phyloP scores from a whole-genome alignment of 1,284 basidiomycete genomes.

The Cutaneotrichosporon mucoides region DNA sequence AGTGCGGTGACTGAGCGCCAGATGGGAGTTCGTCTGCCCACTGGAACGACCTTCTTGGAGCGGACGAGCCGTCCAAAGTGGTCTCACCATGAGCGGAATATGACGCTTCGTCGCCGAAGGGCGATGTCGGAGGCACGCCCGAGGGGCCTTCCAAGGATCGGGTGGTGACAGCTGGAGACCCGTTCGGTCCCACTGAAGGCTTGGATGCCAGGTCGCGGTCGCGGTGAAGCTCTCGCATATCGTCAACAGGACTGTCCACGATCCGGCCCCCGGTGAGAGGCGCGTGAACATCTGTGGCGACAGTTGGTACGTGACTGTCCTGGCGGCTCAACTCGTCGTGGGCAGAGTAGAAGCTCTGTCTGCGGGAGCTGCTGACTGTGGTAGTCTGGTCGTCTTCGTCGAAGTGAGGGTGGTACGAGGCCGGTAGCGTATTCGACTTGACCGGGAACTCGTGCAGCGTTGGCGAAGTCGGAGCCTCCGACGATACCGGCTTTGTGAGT shows the following conservation, averaged over 20 bases:
- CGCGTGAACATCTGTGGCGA: background rate
- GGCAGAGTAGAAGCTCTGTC: slow-evolving; percentile 21
- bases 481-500: slow-evolving; percentile 13
- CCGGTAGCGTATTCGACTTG: slow-evolving; percentile 8
- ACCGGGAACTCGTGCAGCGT: slow-evolving; percentile 27
- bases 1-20: slow-evolving; percentile 5
- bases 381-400: slow-evolving; percentile 12
- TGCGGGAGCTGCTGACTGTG: slow-evolving; percentile 10
- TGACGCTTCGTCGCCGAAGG: background rate
- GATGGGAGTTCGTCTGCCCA: slow-evolving; percentile 7
- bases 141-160: no score
- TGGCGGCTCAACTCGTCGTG: background rate
- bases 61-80: background rate
- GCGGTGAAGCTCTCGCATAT: background rate
- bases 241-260: slow-evolving; percentile 1
- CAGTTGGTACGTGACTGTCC: no score
- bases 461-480: slow-evolving; percentile 39
- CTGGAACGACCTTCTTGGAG: background rate
- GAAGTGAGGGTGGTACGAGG: background rate
- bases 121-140: background rate
- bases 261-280: no score
- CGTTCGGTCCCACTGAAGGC: no score
- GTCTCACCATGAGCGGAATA: background rate
- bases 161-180: no score
- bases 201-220: no score